These are phyloP conservation scores for Beauveria sp. DNA, from an alignment of 2,329 filamentous ascomycete genomes.

Conservation along the genomic window DNA sequence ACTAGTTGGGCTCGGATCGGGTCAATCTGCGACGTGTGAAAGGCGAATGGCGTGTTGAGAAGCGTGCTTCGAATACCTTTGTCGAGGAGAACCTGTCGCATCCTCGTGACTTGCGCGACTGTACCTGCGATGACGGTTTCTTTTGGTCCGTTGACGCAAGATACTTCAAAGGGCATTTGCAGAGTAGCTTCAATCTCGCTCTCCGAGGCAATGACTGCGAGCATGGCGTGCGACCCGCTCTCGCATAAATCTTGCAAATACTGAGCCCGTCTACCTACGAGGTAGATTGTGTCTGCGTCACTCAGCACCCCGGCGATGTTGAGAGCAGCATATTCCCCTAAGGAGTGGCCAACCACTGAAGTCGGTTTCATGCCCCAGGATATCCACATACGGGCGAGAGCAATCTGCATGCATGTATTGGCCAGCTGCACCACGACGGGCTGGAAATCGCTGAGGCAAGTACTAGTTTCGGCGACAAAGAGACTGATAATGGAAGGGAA, in stretches of 20 bases:
- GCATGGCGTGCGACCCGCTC: slow-evolving; percentile 5
- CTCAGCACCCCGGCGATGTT: slow-evolving; percentile 21
- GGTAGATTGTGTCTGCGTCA: slow-evolving; percentile 7
- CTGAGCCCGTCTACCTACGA: slow-evolving; percentile 4
- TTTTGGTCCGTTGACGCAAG: slow-evolving; percentile 1
- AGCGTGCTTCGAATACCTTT: not conserved
- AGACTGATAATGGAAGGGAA: not conserved
- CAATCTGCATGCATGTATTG: slow-evolving; percentile 18
- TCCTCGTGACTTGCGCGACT: not conserved
- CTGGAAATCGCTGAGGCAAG: not conserved
- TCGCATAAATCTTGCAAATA: not conserved
- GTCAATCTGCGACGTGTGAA: not conserved
- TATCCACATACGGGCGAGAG: slow-evolving; percentile 22
- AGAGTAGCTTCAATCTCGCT: not conserved
- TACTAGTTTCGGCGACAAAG: not conserved
- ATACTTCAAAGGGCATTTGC: not conserved
- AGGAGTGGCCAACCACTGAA: slow-evolving; percentile 15
- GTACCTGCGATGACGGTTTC: slow-evolving; percentile 1
- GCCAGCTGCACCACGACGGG: not conserved
- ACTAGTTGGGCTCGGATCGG: not conserved
- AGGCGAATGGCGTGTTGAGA: not conserved
- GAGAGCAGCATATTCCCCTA: slow-evolving; percentile 19
- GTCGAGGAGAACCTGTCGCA: not conserved
- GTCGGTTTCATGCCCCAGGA: slow-evolving; percentile 21
- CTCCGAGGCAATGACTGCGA: not conserved